Conservation (phyloP, 1,284 basidiomycete species). For the Sphaerobolus stellatus region DNA sequence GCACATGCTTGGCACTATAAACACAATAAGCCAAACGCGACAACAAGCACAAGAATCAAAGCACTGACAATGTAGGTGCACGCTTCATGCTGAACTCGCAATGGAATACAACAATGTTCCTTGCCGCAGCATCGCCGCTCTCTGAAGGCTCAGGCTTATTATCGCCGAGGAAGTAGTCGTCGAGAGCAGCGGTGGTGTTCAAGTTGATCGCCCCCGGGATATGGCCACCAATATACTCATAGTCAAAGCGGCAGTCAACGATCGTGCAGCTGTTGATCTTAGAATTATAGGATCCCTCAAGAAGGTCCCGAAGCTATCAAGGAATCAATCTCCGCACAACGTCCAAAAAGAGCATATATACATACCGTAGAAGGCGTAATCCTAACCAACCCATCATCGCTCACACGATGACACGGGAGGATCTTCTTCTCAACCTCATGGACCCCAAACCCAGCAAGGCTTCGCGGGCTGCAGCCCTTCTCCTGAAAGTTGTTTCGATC, state of each 20-base stretch:
- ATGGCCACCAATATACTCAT: slow-evolving; percentile 94
- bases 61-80: slow-evolving; percentile 88
- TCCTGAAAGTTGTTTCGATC: slow-evolving; percentile 33
- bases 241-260: slow-evolving; percentile 97
- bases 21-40: slow-evolving; percentile 17
- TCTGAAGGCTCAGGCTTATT: slow-evolving; percentile 73
- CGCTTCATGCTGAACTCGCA: slow-evolving; percentile 97
- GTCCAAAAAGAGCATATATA: slow-evolving; percentile 17
- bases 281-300: slow-evolving; percentile 69
- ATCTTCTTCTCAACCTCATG: slow-evolving; percentile 92
- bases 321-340: not conserved
- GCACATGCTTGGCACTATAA: slow-evolving; percentile 83
- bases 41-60: slow-evolving; percentile 1
- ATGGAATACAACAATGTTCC: slow-evolving; percentile 92
- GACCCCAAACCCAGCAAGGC: slow-evolving; percentile 82
- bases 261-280: slow-evolving; percentile 72
- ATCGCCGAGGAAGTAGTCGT: slow-evolving; percentile 72
- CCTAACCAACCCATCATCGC: slow-evolving; percentile 93
- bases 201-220: slow-evolving; percentile 91
- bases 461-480: slow-evolving; percentile 37
- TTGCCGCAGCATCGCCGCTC: slow-evolving; percentile 74
- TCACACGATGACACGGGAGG: slow-evolving; percentile 89
- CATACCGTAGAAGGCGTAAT: slow-evolving; percentile 79
- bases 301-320: slow-evolving; percentile 66
- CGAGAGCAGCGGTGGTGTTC: slow-evolving; percentile 78